Evolutionary conservation across 2,329 filamentous ascomycete genomes (phyloP).

Genomic region (Raffaelea albimanens): DNA sequence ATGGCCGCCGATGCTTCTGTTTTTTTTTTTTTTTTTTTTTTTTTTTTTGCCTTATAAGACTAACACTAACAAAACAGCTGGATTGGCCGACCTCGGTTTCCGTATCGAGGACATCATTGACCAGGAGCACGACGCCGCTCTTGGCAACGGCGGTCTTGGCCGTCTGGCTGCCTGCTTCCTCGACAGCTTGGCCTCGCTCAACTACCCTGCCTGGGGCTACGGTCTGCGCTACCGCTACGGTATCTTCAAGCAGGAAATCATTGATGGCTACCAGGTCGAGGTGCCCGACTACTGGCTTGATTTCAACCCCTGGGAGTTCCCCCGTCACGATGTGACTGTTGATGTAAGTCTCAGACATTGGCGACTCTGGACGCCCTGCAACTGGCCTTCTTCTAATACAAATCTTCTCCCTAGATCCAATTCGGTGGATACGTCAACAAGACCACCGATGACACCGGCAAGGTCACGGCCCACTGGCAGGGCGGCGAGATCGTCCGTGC

Average conservation of each 20-base stretch:
- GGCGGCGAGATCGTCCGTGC: slow-evolving; percentile 88
- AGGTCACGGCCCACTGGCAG: slow-evolving; percentile 70
- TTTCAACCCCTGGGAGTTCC: slow-evolving; percentile 99
- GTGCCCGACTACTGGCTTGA: slow-evolving; percentile 99
- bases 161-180: slow-evolving; percentile 94
- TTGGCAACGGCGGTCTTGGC: slow-evolving; percentile 92
- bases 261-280: slow-evolving; percentile 96
- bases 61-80: slow-evolving; percentile 48
- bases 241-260: slow-evolving; percentile 99
- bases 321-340: slow-evolving; percentile 87
- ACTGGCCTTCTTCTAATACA: neutral
- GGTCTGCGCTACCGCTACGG: slow-evolving; percentile 90
- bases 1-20: too few species aligned
- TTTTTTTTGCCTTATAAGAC: neutral
- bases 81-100: slow-evolving; percentile 83
- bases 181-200: slow-evolving; percentile 87
- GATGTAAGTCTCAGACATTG: slow-evolving; percentile 43
- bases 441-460: slow-evolving; percentile 65
- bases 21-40: neutral
- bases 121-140: slow-evolving; percentile 91
- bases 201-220: slow-evolving; percentile 96
- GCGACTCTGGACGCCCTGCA: too few species aligned
- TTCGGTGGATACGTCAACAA: slow-evolving; percentile 86
- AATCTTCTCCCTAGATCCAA: slow-evolving; percentile 52
- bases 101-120: slow-evolving; percentile 90